Percentiles rank a stretch among this genome's conserved stretches.
These are phyloP conservation scores for Hansfordia pulvinata DNA, from an alignment of 2,329 filamentous ascomycete species.

Conservation along the genomic window DNA sequence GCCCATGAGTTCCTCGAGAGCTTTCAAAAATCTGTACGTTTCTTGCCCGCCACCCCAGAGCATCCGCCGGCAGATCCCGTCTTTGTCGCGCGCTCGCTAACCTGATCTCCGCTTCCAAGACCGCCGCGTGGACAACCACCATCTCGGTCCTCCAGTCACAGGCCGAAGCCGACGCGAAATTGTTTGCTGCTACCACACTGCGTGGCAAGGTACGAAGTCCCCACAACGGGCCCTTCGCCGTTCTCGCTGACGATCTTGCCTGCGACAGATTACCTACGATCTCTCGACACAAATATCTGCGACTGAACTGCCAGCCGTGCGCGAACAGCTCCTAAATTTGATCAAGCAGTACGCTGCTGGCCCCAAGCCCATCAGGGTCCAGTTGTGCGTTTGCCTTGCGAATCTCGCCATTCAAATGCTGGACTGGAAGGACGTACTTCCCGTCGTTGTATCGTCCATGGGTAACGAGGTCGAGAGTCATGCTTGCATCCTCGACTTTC, in stretches of 20 bases:
- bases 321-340: slow-evolving; percentile 71
- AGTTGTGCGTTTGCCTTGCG: slow-evolving; percentile 88
- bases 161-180: slow-evolving; percentile 69
- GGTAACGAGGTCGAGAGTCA: slow-evolving; percentile 65
- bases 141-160: slow-evolving; percentile 76
- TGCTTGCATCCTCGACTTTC: slow-evolving; percentile 85
- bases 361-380: slow-evolving; percentile 73
- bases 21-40: slow-evolving; percentile 93
- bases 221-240: neutral
- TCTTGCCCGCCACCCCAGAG: slow-evolving; percentile 11
- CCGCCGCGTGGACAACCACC: slow-evolving; percentile 82
- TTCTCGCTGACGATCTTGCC: neutral
- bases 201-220: slow-evolving; percentile 74
- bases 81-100: slow-evolving; percentile 3
- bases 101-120: slow-evolving; percentile 84
- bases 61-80: slow-evolving; percentile 12
- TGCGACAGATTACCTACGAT: slow-evolving; percentile 80
- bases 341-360: slow-evolving; percentile 71
- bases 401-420: slow-evolving; percentile 94
- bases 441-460: slow-evolving; percentile 65
- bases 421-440: slow-evolving; percentile 85
- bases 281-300: slow-evolving; percentile 70
- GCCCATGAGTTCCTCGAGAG: slow-evolving; percentile 83
- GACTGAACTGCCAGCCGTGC: slow-evolving; percentile 59
- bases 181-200: slow-evolving; percentile 92